Conservation (phyloP, 202 grass and related monocot genomes). For the Panicum virgatum region DNA sequence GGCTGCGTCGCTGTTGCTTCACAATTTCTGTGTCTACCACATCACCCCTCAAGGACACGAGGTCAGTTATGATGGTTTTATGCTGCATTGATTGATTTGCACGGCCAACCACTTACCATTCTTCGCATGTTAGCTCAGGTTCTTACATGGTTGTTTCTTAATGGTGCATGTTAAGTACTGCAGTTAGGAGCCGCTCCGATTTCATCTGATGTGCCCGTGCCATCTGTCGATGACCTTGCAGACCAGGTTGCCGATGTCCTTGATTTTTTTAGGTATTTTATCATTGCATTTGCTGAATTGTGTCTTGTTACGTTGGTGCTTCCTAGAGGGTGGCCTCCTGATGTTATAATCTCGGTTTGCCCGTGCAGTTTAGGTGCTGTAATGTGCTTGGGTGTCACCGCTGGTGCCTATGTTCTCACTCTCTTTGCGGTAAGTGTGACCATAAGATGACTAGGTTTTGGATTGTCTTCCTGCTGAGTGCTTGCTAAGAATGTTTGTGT, state of each 20-base stretch:
- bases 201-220: conserved; percentile 59
- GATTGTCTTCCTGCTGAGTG: background rate
- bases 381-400: conserved; percentile 95
- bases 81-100: background rate
- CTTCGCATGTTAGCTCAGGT: background rate
- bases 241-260: conserved; percentile 89
- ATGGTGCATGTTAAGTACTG: conserved; percentile 43
- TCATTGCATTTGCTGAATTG: background rate
- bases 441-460: conserved; percentile 10
- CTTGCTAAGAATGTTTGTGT: conserved; percentile 26
- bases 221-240: conserved; percentile 74
- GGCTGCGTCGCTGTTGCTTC: conserved; percentile 82
- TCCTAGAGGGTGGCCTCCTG: conserved; percentile 1
- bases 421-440: conserved; percentile 73
- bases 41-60: conserved; percentile 96
- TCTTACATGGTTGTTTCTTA: conserved; percentile 38
- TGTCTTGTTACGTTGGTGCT: background rate
- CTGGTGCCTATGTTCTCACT: conserved; percentile 90
- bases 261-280: conserved; percentile 79
- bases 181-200: conserved; percentile 95
- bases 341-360: conserved; percentile 24
- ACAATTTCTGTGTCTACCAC: conserved; percentile 96
- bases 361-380: conserved; percentile 75
- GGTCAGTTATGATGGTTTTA: conserved; percentile 59
- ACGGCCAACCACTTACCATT: background rate